Percentiles rank a stretch among this genome's conserved stretches.
phyloP scores from a whole-genome alignment of 1,139 yeast genomes.

The Blastobotrys arbuscula region DNA sequence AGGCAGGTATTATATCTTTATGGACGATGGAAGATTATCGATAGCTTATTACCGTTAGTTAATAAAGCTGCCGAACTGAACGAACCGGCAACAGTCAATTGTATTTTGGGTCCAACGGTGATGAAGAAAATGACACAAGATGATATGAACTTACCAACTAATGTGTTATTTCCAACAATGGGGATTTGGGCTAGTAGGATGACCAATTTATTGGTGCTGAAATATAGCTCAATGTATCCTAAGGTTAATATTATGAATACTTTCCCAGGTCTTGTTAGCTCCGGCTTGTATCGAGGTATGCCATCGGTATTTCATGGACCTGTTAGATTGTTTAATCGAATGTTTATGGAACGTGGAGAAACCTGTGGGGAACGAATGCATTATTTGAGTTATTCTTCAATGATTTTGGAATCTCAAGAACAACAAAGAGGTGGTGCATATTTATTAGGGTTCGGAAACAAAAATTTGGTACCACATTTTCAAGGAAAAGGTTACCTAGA shows the following conservation, averaged over 20 bases:
- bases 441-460: constrained; percentile 11
- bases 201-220: constrained; percentile 19
- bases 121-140: constrained; percentile 24
- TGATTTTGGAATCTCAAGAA: constrained; percentile 8
- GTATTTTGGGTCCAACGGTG: constrained; percentile 26
- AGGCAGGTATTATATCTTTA: constrained; percentile 28
- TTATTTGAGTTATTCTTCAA: constrained; percentile 21
- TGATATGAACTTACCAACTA: constrained; percentile 23
- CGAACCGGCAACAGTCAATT: constrained; percentile 29
- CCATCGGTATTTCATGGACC: constrained; percentile 24
- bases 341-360: constrained; percentile 16
- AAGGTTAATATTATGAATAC: constrained; percentile 26
- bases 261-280: constrained; percentile 29
- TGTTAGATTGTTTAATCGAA: constrained; percentile 1
- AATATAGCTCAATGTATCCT: constrained; percentile 28
- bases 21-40: constrained; percentile 27
- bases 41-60: constrained; percentile 25
- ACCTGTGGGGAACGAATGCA: constrained; percentile 24
- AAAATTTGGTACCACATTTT: neutral
- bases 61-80: constrained; percentile 22
- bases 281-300: constrained; percentile 23
- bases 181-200: constrained; percentile 12
- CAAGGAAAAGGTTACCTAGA: neutral
- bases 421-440: constrained; percentile 19
- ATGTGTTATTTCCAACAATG: neutral